Evolutionary conservation across 208 protist genomes (phyloP).

Genomic region (Herpetomonas samuelpessoai): DNA sequence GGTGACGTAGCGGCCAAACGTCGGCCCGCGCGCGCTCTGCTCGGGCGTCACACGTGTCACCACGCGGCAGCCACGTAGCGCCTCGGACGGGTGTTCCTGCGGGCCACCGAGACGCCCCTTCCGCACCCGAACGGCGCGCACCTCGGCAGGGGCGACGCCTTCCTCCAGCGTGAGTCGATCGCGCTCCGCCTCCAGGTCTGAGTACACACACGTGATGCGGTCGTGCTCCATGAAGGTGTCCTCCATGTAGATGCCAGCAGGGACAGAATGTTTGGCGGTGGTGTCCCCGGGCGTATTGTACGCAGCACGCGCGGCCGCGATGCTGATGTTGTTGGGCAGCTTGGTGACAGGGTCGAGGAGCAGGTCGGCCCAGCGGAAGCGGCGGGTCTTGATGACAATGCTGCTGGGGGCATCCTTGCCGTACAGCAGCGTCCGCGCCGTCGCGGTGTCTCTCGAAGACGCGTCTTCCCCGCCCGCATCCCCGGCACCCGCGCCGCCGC

Average conservation of each 20-base stretch:
- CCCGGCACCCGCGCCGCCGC: background rate
- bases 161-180: conserved; percentile 18
- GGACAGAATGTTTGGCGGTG: background rate
- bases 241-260: conserved; percentile 6
- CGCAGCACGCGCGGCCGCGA: background rate
- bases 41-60: conserved; percentile 35
- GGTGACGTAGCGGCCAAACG: conserved; percentile 74
- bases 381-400: background rate
- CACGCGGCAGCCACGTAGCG: conserved; percentile 59
- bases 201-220: conserved; percentile 32
- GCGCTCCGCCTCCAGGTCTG: conserved; percentile 26
- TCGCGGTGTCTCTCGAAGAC: background rate
- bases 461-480: background rate
- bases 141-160: conserved; percentile 6
- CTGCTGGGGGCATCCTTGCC: background rate
- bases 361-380: background rate
- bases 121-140: conserved; percentile 12
- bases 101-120: conserved; percentile 27
- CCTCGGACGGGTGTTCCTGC: conserved; percentile 28
- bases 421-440: background rate
- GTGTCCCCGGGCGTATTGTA: background rate
- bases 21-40: conserved; percentile 64
- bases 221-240: conserved; percentile 21
- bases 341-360: background rate
- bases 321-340: background rate